Percentiles rank a stretch among this genome's conserved stretches.
Conservation (phyloP, 2,329 filamentous ascomycete species). For the Talaromyces sp. region DNA sequence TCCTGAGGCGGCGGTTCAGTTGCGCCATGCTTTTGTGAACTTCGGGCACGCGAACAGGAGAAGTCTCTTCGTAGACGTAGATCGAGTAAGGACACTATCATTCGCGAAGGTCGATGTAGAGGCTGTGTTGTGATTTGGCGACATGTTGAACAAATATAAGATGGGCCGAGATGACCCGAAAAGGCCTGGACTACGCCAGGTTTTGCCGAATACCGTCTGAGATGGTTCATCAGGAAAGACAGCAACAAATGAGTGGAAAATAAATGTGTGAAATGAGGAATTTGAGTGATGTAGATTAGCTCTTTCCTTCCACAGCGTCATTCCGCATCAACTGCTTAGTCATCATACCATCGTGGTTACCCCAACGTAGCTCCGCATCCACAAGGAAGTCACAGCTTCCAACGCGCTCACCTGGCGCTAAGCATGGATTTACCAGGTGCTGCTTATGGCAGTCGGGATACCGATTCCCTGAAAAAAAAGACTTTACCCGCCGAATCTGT, state of each 20-base stretch:
- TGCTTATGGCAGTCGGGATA: conserved; percentile 8
- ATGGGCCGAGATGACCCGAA: conserved; percentile 23
- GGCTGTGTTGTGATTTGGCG: conserved; percentile 29
- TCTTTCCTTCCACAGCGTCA: conserved; percentile 8
- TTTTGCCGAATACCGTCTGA: background rate
- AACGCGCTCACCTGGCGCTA: conserved; percentile 16
- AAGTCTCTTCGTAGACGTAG: conserved; percentile 57
- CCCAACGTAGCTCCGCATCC: conserved; percentile 12
- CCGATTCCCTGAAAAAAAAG: background rate
- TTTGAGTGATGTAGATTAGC: background rate
- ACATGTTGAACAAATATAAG: conserved; percentile 32
- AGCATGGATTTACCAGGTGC: conserved; percentile 16
- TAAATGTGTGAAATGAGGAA: background rate
- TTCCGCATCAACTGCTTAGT: conserved; percentile 16
- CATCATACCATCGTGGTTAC: conserved; percentile 10
- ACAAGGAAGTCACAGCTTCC: conserved; percentile 6
- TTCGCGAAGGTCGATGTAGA: conserved; percentile 35
- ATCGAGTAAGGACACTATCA: conserved; percentile 32
- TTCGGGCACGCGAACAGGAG: conserved; percentile 62
- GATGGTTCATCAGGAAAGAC: background rate
- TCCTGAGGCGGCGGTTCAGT: background rate
- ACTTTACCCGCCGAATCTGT: background rate
- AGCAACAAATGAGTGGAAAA: background rate
- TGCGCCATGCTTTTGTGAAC: conserved; percentile 41
- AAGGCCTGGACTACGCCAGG: background rate